Conservation (phyloP, 495 filamentous ascomycete species). For the Hypoxylon intermedium region DNA sequence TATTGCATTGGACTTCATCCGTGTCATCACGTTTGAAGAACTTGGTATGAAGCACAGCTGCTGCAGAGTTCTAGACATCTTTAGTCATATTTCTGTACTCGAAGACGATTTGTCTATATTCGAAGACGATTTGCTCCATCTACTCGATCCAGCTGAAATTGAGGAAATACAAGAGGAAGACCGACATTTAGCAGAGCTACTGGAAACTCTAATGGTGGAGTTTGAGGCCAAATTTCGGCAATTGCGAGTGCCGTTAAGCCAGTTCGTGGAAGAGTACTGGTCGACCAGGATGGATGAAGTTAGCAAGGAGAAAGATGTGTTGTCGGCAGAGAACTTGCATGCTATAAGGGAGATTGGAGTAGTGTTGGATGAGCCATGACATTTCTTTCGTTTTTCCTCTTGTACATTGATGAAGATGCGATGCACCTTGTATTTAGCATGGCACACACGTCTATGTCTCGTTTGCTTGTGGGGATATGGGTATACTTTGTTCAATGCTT, state of each 20-base stretch:
- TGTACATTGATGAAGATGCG: too few species aligned
- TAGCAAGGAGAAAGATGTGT: neutral
- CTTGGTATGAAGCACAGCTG: constrained; percentile 26
- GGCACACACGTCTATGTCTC: too few species aligned
- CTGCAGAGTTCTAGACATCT: too few species aligned
- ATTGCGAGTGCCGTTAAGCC: neutral
- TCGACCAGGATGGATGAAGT: constrained; percentile 7
- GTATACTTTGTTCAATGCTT: too few species aligned
- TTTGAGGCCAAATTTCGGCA: constrained; percentile 11
- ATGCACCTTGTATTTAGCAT: too few species aligned
- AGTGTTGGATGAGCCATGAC: constrained; percentile 10
- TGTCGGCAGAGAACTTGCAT: neutral
- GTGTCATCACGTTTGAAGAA: neutral
- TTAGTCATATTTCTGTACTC: too few species aligned
- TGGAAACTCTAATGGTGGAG: constrained; percentile 16
- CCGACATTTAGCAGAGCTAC: neutral
- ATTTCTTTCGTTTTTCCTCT: neutral
- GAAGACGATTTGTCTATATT: too few species aligned
- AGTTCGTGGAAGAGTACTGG: constrained; percentile 13
- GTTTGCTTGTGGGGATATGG: too few species aligned
- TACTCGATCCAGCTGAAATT: constrained; percentile 16
- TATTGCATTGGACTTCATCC: neutral
- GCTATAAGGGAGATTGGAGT: constrained; percentile 18
- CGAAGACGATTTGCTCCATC: neutral
- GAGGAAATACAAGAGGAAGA: constrained; percentile 26